These are phyloP conservation scores for Rhododendron molle DNA, from an alignment of 148 eudicot genomes.

Conservation along the genomic window DNA sequence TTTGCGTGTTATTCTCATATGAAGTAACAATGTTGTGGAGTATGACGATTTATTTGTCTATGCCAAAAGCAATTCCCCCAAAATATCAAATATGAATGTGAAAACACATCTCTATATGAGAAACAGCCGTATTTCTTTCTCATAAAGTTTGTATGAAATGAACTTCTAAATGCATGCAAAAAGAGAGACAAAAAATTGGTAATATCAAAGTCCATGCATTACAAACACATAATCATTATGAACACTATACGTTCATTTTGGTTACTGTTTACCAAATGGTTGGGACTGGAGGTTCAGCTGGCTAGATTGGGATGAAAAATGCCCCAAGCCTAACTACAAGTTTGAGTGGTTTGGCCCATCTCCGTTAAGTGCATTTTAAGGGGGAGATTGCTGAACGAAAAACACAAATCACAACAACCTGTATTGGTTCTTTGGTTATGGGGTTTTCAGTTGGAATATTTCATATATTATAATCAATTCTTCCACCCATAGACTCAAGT, in stretches of 20 bases:
- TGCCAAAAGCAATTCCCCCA: background rate
- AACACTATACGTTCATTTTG: background rate
- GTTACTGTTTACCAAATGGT: background rate
- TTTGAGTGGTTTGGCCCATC: background rate
- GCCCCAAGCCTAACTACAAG: background rate
- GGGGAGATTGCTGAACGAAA: background rate
- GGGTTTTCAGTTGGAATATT: background rate
- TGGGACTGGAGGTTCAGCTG: background rate
- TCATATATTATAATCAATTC: background rate
- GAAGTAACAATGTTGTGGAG: background rate
- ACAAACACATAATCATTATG: background rate
- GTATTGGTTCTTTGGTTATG: background rate
- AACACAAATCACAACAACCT: background rate
- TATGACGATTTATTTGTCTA: background rate
- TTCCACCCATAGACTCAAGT: background rate
- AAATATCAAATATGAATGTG: background rate
- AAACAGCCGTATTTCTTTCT: background rate
- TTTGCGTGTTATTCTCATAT: background rate
- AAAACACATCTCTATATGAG: background rate
- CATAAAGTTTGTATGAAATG: background rate
- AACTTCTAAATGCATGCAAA: background rate
- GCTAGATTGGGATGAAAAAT: background rate
- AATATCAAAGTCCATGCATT: background rate
- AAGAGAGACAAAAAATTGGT: background rate
- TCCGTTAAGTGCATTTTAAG: background rate